These are phyloP conservation scores for Nymphaea colorata DNA, from an alignment of 164 flowering plant species.

Conservation along the genomic window DNA sequence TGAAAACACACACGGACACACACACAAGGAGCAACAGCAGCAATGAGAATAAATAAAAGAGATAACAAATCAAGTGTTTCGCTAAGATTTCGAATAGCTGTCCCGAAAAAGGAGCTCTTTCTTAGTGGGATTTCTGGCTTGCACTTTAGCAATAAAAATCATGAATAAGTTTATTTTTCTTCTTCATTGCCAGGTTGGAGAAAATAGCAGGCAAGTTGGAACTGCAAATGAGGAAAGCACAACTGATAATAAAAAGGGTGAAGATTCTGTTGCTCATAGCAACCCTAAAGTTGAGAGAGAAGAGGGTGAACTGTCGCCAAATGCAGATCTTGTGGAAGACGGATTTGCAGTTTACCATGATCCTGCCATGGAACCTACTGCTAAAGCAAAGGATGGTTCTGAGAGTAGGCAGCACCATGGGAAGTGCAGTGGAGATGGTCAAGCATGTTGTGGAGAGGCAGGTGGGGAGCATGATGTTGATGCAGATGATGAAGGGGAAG, in stretches of 20 bases:
- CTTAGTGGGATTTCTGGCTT: too few species aligned
- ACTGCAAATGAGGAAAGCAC: not conserved
- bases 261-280: conserved; percentile 8
- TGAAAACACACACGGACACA: too few species aligned
- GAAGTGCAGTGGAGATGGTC: conserved; percentile 24
- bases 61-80: too few species aligned
- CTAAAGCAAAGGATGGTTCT: conserved; percentile 23
- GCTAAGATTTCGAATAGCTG: too few species aligned
- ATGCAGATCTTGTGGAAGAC: conserved; percentile 68
- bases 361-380: conserved; percentile 20
- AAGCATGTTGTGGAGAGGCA: conserved; percentile 16
- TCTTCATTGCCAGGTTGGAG: not conserved
- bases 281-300: conserved; percentile 59
- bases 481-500: conserved; percentile 80
- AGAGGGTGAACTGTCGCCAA: conserved; percentile 90
- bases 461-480: conserved; percentile 55
- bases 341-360: conserved; percentile 48
- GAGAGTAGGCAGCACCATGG: conserved; percentile 6
- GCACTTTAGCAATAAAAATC: too few species aligned
- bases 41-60: too few species aligned
- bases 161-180: too few species aligned
- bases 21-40: too few species aligned
- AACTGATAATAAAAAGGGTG: not conserved
- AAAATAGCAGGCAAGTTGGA: not conserved
- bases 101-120: too few species aligned